These are phyloP conservation scores for Sclerotinia spermophila DNA, from an alignment of 2,329 filamentous ascomycete genomes.

Conservation along the genomic window DNA sequence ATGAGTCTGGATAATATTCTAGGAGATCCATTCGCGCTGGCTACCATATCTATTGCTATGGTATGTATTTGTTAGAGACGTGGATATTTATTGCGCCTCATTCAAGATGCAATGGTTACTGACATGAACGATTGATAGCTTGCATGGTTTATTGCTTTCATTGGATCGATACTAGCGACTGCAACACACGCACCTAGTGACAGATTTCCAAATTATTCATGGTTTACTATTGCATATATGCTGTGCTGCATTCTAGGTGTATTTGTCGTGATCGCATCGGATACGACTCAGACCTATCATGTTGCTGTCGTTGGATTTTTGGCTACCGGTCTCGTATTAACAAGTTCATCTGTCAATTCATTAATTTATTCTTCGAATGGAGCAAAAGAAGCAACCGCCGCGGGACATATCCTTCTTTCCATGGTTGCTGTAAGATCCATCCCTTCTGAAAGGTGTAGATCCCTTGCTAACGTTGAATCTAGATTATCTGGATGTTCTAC, in stretches of 20 bases:
- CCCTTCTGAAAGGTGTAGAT: not conserved
- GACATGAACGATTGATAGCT: conserved; percentile 53
- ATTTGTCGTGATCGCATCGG: conserved; percentile 76
- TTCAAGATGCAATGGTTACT: not conserved
- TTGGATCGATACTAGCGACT: conserved; percentile 75
- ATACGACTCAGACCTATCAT: conserved; percentile 83
- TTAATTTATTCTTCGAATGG: conserved; percentile 74
- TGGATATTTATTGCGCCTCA: conserved; percentile 6
- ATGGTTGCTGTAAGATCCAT: conserved; percentile 76
- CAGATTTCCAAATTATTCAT: conserved; percentile 78
- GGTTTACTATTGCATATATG: conserved; percentile 88
- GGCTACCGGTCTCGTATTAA: conserved; percentile 76
- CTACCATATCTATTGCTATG: conserved; percentile 85
- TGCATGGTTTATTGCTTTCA: conserved; percentile 90
- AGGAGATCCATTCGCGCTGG: conserved; percentile 92
- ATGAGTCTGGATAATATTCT: conserved; percentile 86
- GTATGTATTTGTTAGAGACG: conserved; percentile 52
- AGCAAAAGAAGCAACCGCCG: conserved; percentile 79
- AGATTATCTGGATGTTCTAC: conserved; percentile 99
- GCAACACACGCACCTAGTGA: conserved; percentile 44
- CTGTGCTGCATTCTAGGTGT: conserved; percentile 78
- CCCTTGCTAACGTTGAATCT: conserved; percentile 21
- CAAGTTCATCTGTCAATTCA: conserved; percentile 80
- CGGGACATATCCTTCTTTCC: conserved; percentile 88
- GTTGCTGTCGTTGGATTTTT: conserved; percentile 89